Evolutionary conservation across 257 asterid genomes (phyloP).

Genomic region (Perilla frutescens): DNA sequence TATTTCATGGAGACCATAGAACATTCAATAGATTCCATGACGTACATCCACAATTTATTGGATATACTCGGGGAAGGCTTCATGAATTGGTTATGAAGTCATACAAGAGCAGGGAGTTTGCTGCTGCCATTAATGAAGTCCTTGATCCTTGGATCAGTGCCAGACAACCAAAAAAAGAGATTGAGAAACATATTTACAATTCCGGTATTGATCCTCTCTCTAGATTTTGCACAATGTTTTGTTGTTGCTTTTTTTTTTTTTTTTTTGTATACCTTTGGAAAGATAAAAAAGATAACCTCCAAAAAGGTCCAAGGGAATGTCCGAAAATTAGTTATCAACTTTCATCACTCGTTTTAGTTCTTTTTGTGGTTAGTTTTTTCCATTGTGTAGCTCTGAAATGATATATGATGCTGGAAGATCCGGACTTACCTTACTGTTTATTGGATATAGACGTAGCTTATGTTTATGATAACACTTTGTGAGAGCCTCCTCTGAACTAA

Average conservation of each 20-base stretch:
- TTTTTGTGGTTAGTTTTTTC: constrained; percentile 1
- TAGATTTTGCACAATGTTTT: constrained; percentile 24
- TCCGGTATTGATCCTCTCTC: constrained; percentile 56
- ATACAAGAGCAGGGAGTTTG: constrained; percentile 94
- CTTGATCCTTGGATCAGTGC: constrained; percentile 98
- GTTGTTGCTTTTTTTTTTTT: not conserved
- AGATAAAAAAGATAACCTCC: not conserved
- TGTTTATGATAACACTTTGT: constrained; percentile 20
- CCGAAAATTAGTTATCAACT: not conserved
- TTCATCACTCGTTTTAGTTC: not conserved
- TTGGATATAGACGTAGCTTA: constrained; percentile 1
- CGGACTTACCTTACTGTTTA: not conserved
- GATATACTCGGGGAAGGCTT: constrained; percentile 92
- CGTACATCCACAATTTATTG: constrained; percentile 92
- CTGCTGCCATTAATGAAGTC: constrained; percentile 98
- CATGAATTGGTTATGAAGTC: constrained; percentile 98
- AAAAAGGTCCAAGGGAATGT: not conserved
- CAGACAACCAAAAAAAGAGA: constrained; percentile 90
- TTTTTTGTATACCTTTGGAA: constrained; percentile 3
- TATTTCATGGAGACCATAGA: constrained; percentile 36
- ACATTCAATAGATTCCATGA: constrained; percentile 61
- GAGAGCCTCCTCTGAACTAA: constrained; percentile 33
- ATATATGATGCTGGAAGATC: constrained; percentile 19
- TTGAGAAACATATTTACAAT: constrained; percentile 54
- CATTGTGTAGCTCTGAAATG: constrained; percentile 18